Evolutionary conservation across 2,329 filamentous ascomycete species (phyloP), one percentile per base, ranked within the genome.

Genomic region (Ophiostoma himal-ulmi): DNA sequence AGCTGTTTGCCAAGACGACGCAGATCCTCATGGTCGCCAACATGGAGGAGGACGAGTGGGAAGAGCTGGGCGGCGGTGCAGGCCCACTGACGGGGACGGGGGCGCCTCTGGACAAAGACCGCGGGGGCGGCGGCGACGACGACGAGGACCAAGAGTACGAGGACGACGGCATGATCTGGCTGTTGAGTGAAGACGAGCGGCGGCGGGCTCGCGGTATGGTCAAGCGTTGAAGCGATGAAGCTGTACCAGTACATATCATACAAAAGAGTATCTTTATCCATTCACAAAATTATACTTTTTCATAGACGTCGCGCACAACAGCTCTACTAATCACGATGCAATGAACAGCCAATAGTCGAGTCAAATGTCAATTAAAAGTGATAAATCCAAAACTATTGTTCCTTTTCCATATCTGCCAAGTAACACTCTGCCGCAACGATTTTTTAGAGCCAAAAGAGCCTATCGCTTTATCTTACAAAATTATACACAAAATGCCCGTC

Each of bases 31-130:
- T 96, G 83, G 88, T 97, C 20, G 89, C 94, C 77, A 94, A 94
- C 75, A 96, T 97, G 93, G 94, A 97, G 78, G 92, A 95, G 44
- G 94, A 97, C 71, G 94, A 97, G 80, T 97, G 93, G 91, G 91
- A 94, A 67, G 93, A 95, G 79, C 79, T 94, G 11, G 71, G 60
- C 34, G 71, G 68, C 22, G 71, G 7, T n/a, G 64, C 41, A 22
- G 36, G 72, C 44, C 37, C 67, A 13, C n/a, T 26, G 3, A 34
- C 66, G 13, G 34, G 36, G 2, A 34, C 66, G 13, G 34, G 36
- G 2, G 60, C 60, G 3, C 60, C 60, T 34, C 30, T 37, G 30
- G 60, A 64, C n/a, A 62, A 7, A 7, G 67, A 34, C 17, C 20
- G 37, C 11, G 54, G 52, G 7, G 69, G 37, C 20, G 54, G 37